phyloP scores from a whole-genome alignment of 805 yeast genomes.

The Danielia oregonensis region DNA sequence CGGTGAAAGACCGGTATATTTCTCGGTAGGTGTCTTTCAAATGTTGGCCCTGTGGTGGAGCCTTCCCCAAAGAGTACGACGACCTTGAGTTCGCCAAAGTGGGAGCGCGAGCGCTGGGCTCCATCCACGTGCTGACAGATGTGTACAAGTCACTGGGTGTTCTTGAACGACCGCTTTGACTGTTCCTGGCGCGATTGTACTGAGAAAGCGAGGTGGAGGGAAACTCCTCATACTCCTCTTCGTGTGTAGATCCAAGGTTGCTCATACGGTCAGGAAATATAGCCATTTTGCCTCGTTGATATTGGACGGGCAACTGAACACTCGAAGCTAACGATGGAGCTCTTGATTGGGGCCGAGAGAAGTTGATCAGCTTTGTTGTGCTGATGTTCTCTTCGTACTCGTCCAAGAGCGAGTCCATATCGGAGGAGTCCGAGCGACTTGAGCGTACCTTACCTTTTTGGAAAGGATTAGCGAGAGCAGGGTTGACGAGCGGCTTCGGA shows the following conservation, averaged over 20 bases:
- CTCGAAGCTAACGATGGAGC: conserved; percentile 21
- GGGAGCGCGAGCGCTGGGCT: conserved; percentile 26
- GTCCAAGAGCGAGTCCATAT: conserved; percentile 40
- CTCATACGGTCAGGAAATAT: conserved; percentile 2
- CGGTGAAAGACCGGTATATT: conserved; percentile 36
- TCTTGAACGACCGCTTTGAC: conserved; percentile 23
- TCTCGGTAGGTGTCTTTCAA: conserved; percentile 25
- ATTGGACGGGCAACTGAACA: conserved; percentile 7
- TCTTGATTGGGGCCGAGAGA: conserved; percentile 27
- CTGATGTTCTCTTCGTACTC: conserved; percentile 43
- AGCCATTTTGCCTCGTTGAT: conserved; percentile 4
- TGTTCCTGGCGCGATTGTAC: conserved; percentile 24
- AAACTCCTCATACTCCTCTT: conserved; percentile 18
- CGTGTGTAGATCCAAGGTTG: conserved; percentile 2
- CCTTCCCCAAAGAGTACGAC: conserved; percentile 11
- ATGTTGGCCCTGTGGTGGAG: conserved; percentile 1
- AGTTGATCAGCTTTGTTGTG: conserved; percentile 21
- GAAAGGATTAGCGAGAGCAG: conserved; percentile 2
- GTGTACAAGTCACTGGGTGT: conserved; percentile 39
- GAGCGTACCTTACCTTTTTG: background rate
- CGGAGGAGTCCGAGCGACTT: conserved; percentile 13
- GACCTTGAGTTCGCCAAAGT: conserved; percentile 12
- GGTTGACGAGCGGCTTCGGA: conserved; percentile 1
- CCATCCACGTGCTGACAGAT: conserved; percentile 52
- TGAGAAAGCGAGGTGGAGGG: conserved; percentile 36